Base-by-base conservation (phyloP, 2,329 filamentous ascomycete genomes). In the Claviceps digitariae region DNA sequence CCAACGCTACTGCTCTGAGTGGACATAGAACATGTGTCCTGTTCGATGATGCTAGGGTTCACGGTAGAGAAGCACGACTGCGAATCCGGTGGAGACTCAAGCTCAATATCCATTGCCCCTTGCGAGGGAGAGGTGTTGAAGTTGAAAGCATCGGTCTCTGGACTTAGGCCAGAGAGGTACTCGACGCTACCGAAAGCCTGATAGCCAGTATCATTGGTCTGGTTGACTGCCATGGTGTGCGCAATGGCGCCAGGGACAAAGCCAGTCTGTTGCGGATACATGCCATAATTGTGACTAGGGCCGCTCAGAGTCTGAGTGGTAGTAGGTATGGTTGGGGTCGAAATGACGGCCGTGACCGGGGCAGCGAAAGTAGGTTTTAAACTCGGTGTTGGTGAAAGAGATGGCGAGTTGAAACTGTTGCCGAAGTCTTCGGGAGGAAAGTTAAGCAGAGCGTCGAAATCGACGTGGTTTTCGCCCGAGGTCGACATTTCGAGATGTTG, bases 231-330 rank as follows among this genome's bases (percentile, higher is more conserved):
- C 64, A 93, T 79, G 13, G 90, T 86, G 68, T 81, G 87, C 44
- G 85, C 83, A 57, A 93, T 74, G 51, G 89, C 90, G 57, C 90
- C 90, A 1, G 88, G 84, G 0, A 93, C 88, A 31, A 96, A 83
- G 58, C 90, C 90, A 3, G 93, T 96, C 74, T 96, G 90, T 67
- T 98, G 93, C 72, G 89, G 87, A 74, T 96, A 94, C 65, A 88
- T 83, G 63, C 90, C 87, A 75, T 97, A 97, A 70, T 95, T 88
- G 72, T 96, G 90, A 69, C 89, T 95, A 9, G 93, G 91, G 38
- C 83, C 87, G 48, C 82, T 83, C 64, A 90, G 80, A 21, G 77
- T 81, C 34, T 79, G 77, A 57, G 74, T 71, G 8, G 77, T 68
- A 20, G 79, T 68, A 20, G 79, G 68, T 54, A 83, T 67, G 38